A percentile compares a stretch with the other conserved stretches of the same genome.
Conservation (phyloP, 768 basidiomycete genomes). For the Phallus indusiatus region DNA sequence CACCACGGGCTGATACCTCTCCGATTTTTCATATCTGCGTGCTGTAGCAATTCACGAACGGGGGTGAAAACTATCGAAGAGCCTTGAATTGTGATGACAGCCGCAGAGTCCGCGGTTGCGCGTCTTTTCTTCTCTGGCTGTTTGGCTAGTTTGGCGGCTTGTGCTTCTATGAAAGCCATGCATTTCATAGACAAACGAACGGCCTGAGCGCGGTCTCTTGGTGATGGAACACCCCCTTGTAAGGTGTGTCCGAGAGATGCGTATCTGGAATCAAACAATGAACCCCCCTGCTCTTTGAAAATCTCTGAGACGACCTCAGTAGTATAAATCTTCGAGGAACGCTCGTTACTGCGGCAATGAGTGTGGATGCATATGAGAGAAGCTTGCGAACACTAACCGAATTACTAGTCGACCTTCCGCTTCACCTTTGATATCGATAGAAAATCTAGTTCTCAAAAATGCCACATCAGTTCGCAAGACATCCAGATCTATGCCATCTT, state of each 20-base stretch:
- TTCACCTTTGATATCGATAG: constrained; percentile 78
- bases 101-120: constrained; percentile 59
- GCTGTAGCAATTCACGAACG: constrained; percentile 71
- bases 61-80: constrained; percentile 75
- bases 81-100: constrained; percentile 87
- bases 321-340: constrained; percentile 78
- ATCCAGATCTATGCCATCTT: constrained; percentile 79
- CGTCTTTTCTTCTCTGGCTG: constrained; percentile 45
- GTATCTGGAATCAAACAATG: constrained; percentile 86
- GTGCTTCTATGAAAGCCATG: constrained; percentile 87
- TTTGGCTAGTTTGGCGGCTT: constrained; percentile 48
- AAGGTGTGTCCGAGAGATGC: constrained; percentile 97
- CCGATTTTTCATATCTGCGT: constrained; percentile 88
- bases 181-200: constrained; percentile 84
- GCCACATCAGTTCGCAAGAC: constrained; percentile 74
- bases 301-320: constrained; percentile 90
- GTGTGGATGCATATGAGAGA: not conserved
- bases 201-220: constrained; percentile 86
- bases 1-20: constrained; percentile 78
- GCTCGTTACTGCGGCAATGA: constrained; percentile 57
- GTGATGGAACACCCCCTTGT: constrained; percentile 93
- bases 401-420: constrained; percentile 92
- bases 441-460: constrained; percentile 80
- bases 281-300: constrained; percentile 88
- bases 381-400: constrained; percentile 39